Conservation (phyloP, 2,329 filamentous ascomycete genomes). For the Hypomyces rosellus region DNA sequence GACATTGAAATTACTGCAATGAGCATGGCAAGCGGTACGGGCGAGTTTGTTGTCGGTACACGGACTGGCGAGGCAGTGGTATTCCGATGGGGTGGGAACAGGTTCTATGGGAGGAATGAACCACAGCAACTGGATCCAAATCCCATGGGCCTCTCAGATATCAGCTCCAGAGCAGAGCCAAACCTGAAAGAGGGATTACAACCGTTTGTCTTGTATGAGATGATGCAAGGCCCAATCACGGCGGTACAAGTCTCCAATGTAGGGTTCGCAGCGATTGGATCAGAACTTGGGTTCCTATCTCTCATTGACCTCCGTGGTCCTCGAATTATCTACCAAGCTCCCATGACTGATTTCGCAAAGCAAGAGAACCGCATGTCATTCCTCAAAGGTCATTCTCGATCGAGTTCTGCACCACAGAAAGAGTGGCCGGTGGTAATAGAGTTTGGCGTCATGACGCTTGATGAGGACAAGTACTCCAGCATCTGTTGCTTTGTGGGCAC, state of each 20-base stretch:
- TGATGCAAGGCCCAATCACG: constrained; percentile 74
- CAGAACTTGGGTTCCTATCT: constrained; percentile 71
- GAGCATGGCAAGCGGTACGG: constrained; percentile 72
- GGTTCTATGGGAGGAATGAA: constrained; percentile 59
- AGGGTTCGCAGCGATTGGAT: constrained; percentile 84
- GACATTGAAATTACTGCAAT: constrained; percentile 72
- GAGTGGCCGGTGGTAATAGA: constrained; percentile 81
- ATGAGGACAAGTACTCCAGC: constrained; percentile 92
- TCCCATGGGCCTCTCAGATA: constrained; percentile 66
- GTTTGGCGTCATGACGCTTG: constrained; percentile 88
- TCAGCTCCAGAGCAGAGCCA: constrained; percentile 65
- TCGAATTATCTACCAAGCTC: constrained; percentile 69
- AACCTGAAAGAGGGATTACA: constrained; percentile 72
- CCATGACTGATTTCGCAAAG: constrained; percentile 67
- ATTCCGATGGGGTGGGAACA: constrained; percentile 83
- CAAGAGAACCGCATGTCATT: constrained; percentile 72
- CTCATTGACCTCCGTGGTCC: constrained; percentile 87
- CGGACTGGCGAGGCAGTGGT: constrained; percentile 77
- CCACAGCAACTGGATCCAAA: constrained; percentile 46
- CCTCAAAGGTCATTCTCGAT: constrained; percentile 38
- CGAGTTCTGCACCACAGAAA: constrained; percentile 34
- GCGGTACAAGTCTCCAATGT: constrained; percentile 82
- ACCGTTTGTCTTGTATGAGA: constrained; percentile 74
- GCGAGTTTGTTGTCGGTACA: constrained; percentile 79
- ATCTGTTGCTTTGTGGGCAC: constrained; percentile 91